phyloP scores from a whole-genome alignment of 352 stramenopile genomes.

The Pythium chondricola region DNA sequence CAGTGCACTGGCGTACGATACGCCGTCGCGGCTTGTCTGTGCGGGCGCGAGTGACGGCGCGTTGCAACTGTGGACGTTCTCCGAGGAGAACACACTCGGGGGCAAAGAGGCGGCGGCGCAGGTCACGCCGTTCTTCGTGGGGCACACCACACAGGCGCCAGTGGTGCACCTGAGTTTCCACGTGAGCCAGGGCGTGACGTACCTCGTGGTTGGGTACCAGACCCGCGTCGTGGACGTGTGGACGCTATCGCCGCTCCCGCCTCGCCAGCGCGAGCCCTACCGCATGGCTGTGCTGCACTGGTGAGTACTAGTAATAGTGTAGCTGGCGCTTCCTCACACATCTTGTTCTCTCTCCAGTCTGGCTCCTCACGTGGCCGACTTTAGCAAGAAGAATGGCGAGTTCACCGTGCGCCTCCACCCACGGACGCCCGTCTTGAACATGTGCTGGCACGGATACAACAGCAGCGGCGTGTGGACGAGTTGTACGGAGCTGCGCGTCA shows the following conservation, averaged over 20 bases:
- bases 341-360: conserved; percentile 21
- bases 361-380: conserved; percentile 37
- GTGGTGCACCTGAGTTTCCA: conserved; percentile 42
- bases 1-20: conserved; percentile 49
- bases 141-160: conserved; percentile 31
- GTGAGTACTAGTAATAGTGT: not conserved
- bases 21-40: conserved; percentile 36
- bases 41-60: conserved; percentile 60
- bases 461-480: conserved; percentile 6
- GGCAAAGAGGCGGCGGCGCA: conserved; percentile 30
- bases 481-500: conserved; percentile 6
- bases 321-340: not conserved
- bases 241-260: conserved; percentile 15
- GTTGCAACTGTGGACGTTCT: conserved; percentile 58
- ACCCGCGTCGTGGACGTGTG: conserved; percentile 54
- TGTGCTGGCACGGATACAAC: conserved; percentile 32
- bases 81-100: conserved; percentile 28
- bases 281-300: conserved; percentile 26
- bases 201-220: conserved; percentile 44
- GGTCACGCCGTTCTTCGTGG: conserved; percentile 23
- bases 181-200: conserved; percentile 15
- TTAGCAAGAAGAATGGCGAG: conserved; percentile 41
- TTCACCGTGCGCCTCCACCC: conserved; percentile 39
- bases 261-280: conserved; percentile 20
- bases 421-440: conserved; percentile 31